These are phyloP conservation scores for Chalciporus pseudorubinellus DNA, from an alignment of 768 basidiomycete genomes.

Conservation along the genomic window DNA sequence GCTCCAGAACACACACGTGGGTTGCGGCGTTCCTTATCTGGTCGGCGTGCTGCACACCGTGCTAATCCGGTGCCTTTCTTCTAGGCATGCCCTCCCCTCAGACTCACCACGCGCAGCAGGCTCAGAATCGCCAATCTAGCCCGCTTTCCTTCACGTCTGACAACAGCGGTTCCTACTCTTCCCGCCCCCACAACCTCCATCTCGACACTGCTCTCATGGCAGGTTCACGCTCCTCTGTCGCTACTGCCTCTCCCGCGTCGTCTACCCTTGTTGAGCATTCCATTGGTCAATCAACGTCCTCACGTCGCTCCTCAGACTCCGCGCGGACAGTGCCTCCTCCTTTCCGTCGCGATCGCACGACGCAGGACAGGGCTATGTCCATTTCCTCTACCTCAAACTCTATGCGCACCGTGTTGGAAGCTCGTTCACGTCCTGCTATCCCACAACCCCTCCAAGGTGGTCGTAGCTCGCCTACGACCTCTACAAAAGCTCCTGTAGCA, in stretches of 20 bases:
- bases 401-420: slow-evolving; percentile 45
- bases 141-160: slow-evolving; percentile 41
- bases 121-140: slow-evolving; percentile 31
- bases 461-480: slow-evolving; percentile 36
- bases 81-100: slow-evolving; percentile 24
- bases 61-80: slow-evolving; percentile 22
- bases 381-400: slow-evolving; percentile 62
- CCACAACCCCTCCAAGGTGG: slow-evolving; percentile 38
- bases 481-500: slow-evolving; percentile 36
- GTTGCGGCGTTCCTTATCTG: slow-evolving; percentile 33
- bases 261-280: slow-evolving; percentile 38
- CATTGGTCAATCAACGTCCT: slow-evolving; percentile 19
- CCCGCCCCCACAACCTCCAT: slow-evolving; percentile 52
- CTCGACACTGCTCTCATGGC: slow-evolving; percentile 52
- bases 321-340: slow-evolving; percentile 53
- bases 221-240: slow-evolving; percentile 40
- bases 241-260: slow-evolving; percentile 45
- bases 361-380: slow-evolving; percentile 74
- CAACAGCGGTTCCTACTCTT: slow-evolving; percentile 32
- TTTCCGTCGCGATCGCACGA: slow-evolving; percentile 56
- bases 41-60: slow-evolving; percentile 25
- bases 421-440: slow-evolving; percentile 35
- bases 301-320: slow-evolving; percentile 71
- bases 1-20: slow-evolving; percentile 42
- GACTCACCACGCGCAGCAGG: slow-evolving; percentile 22